Evolutionary conservation across 2,329 filamentous ascomycete genomes (phyloP), one percentile per base, ranked within the genome.

Genomic region (Laburnicola sp.): DNA sequence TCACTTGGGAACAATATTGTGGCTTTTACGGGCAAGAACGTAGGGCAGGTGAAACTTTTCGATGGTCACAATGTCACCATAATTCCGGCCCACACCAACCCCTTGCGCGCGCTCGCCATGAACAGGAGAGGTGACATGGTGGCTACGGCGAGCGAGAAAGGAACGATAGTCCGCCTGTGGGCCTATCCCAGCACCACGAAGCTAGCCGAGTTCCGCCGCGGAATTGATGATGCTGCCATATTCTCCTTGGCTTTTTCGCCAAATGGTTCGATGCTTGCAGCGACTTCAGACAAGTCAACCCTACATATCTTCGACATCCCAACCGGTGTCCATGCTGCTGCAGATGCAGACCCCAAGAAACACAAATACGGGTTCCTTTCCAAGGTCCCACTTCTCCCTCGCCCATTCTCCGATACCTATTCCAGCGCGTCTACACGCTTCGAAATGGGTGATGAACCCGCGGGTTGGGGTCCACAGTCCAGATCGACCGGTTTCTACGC

Each of bases 251-350:
- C 88, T 8, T 94, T 99, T 71, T 95, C 89, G 21, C 92, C 92
- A 0, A 86, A 86, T 0, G 89, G 88, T 45, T 83, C 81, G 37
- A 82, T 91, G 67, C 81, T 97, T 8, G 94, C 94, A 25, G 93
- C 91, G 55, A 97, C 93, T 1, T 97, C 92, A 1, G 94, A 99
- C 78, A 99, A 97, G 75, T 92, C 90, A 4, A 99, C 92, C 0
- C 80, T 99, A 8, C 94, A 99, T 73, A 82, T 99, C 32, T 99
- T 97, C 68, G 91, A 97, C 66, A 80, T 97, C 1, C 87, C 87
- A 55, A 42, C 50, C 2, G 52, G 56, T 8, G 49, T 50, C 2
- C 45, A 40, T 5, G 40, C 54, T 6, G 31, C 45, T 32, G 22
- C 67, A 60, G 49, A 66, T 21, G 45, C 53, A 11, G 62, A 69